phyloP scores from a whole-genome alignment of 2,329 filamentous ascomycete species.

The Rhynchosporium secalis region DNA sequence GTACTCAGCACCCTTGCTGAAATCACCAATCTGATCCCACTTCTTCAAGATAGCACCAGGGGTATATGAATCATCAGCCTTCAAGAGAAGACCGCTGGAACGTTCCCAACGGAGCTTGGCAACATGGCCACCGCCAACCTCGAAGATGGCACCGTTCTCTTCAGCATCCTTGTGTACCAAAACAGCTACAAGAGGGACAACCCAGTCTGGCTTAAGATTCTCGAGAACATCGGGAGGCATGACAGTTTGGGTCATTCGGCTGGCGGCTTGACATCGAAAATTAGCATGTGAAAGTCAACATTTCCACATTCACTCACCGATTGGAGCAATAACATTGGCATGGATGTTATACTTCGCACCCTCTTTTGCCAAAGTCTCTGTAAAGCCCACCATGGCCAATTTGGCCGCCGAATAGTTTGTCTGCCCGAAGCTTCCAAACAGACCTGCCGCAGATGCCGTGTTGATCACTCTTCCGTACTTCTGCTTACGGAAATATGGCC shows the following conservation, averaged over 20 bases:
- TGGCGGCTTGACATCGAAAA: constrained; percentile 62
- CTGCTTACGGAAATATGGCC: constrained; percentile 98
- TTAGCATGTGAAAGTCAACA: constrained; percentile 24
- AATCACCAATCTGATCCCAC: constrained; percentile 87
- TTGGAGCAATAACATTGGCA: constrained; percentile 90
- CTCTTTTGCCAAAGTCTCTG: constrained; percentile 96
- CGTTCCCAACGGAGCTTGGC: constrained; percentile 97
- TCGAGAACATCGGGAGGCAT: constrained; percentile 93
- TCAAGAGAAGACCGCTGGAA: constrained; percentile 82
- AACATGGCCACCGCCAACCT: constrained; percentile 88
- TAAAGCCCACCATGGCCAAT: constrained; percentile 92
- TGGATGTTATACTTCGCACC: constrained; percentile 97
- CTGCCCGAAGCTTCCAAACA: constrained; percentile 96
- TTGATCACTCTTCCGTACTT: constrained; percentile 97
- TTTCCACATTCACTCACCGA: constrained; percentile 44
- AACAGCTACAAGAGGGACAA: constrained; percentile 87
- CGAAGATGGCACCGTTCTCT: constrained; percentile 89
- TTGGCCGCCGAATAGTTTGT: constrained; percentile 97
- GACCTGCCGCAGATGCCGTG: constrained; percentile 90
- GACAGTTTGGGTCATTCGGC: constrained; percentile 91
- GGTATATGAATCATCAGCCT: constrained; percentile 84
- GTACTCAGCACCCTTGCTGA: constrained; percentile 72
- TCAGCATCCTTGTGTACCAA: constrained; percentile 80
- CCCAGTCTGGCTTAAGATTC: constrained; percentile 79
- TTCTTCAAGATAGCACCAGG: constrained; percentile 84